These are phyloP conservation scores for Macrophomina pseudophaseolina DNA, from an alignment of 2,329 filamentous ascomycete genomes.

Conservation along the genomic window DNA sequence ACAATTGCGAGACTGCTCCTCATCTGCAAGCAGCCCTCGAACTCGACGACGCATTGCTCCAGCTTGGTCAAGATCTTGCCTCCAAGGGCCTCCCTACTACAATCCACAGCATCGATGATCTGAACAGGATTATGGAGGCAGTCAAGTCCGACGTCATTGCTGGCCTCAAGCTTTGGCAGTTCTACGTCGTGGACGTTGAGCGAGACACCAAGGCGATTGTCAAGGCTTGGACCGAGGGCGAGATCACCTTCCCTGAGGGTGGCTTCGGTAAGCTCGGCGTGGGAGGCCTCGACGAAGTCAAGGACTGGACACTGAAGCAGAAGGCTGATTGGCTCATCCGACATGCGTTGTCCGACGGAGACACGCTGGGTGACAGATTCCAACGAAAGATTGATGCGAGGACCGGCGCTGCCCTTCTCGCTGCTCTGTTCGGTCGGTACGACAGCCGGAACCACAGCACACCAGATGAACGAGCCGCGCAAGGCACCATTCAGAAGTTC, in stretches of 20 bases:
- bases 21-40: constrained; percentile 70
- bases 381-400: constrained; percentile 72
- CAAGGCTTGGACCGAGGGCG: constrained; percentile 71
- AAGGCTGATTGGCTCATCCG: constrained; percentile 70
- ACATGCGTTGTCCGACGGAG: constrained; percentile 71
- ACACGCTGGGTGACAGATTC: constrained; percentile 80
- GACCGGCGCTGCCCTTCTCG: constrained; percentile 71
- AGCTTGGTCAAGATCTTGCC: constrained; percentile 66
- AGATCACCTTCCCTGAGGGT: constrained; percentile 60
- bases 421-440: constrained; percentile 71
- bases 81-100: constrained; percentile 76
- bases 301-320: constrained; percentile 60
- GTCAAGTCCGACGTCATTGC: constrained; percentile 81
- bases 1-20: constrained; percentile 90
- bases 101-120: constrained; percentile 71
- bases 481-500: constrained; percentile 62
- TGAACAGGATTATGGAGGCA: constrained; percentile 80
- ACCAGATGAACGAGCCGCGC: constrained; percentile 59
- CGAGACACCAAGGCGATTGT: constrained; percentile 71
- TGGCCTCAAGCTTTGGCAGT: constrained; percentile 86
- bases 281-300: constrained; percentile 59
- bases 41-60: constrained; percentile 75
- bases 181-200: constrained; percentile 83
- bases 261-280: constrained; percentile 55
- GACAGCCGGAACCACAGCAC: constrained; percentile 56